A percentile compares a stretch with the other conserved stretches of the same genome.
These are phyloP conservation scores for Pisolithus microcarpus DNA, from an alignment of 768 basidiomycete species.

Conservation along the genomic window DNA sequence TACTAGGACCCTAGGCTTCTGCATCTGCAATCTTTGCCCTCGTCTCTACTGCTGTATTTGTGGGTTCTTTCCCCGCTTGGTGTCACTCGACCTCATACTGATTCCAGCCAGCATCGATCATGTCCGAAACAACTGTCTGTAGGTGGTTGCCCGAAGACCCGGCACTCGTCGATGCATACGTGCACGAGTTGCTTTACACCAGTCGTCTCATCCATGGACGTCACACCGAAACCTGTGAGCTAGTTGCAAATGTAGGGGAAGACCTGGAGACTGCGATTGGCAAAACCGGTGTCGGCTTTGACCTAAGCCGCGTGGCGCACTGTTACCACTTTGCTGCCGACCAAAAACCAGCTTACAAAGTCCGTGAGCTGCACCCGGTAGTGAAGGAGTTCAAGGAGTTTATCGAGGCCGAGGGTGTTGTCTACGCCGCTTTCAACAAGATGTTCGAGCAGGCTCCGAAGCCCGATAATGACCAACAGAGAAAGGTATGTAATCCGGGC, in stretches of 20 bases:
- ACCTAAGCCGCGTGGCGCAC: not conserved
- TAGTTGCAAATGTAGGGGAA: not conserved
- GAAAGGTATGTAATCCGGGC: conserved; percentile 3
- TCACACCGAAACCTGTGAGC: not conserved
- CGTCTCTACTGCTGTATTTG: too few relatives aligned
- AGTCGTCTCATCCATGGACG: not conserved
- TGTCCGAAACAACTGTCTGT: not conserved
- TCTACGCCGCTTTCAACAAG: conserved; percentile 18
- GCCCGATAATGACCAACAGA: not conserved
- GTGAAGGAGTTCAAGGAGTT: not conserved
- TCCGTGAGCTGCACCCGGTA: too few relatives aligned
- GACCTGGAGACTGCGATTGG: not conserved
- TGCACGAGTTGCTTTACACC: conserved; percentile 8
- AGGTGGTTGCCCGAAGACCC: conserved; percentile 17
- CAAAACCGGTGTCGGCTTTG: not conserved
- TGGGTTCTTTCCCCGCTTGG: too few relatives aligned
- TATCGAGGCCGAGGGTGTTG: conserved; percentile 16
- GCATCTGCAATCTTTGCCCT: not conserved
- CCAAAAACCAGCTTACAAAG: too few relatives aligned
- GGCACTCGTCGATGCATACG: conserved; percentile 2
- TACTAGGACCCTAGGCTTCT: not conserved
- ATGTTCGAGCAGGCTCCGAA: conserved; percentile 16
- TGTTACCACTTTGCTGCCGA: not conserved
- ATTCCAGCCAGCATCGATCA: not conserved
- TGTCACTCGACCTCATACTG: not conserved